A percentile compares a stretch with the other conserved stretches of the same genome.
Evolutionary conservation across 371 early-diverging fungal species (phyloP).

Genomic region (Syncephalastrum monosporum): DNA sequence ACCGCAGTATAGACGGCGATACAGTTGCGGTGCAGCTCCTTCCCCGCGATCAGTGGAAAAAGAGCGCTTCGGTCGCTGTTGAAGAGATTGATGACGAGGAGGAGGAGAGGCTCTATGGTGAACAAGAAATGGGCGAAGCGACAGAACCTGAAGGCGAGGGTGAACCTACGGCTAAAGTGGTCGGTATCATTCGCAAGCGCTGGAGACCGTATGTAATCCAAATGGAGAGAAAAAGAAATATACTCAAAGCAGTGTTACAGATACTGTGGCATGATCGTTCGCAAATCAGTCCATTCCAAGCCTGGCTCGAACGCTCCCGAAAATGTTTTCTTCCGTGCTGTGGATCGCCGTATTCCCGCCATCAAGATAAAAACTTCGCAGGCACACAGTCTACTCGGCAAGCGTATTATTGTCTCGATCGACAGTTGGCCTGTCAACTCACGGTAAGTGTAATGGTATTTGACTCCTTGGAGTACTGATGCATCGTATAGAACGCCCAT

Average conservation of each 20-base stretch:
- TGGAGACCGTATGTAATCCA: slow-evolving; percentile 77
- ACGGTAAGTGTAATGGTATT: slow-evolving; percentile 32
- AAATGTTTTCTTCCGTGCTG: slow-evolving; percentile 75
- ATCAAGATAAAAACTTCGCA: slow-evolving; percentile 92
- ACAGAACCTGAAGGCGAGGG: slow-evolving; percentile 18
- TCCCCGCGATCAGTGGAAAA: slow-evolving; percentile 84
- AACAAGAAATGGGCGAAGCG: slow-evolving; percentile 26
- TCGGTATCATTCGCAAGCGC: slow-evolving; percentile 91
- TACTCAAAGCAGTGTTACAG: slow-evolving; percentile 13
- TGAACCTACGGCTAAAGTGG: slow-evolving; percentile 84
- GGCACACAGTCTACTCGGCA: slow-evolving; percentile 67
- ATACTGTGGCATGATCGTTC: slow-evolving; percentile 90
- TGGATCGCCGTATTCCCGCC: slow-evolving; percentile 91
- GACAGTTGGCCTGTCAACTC: slow-evolving; percentile 88
- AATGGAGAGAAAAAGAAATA: not conserved
- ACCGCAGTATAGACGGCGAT: slow-evolving; percentile 86
- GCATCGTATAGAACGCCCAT: slow-evolving; percentile 50
- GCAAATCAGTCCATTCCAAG: slow-evolving; percentile 59
- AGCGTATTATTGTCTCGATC: slow-evolving; percentile 88
- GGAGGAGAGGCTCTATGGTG: slow-evolving; percentile 42
- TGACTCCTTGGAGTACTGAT: not conserved
- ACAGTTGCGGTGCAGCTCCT: slow-evolving; percentile 19
- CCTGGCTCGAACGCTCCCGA: slow-evolving; percentile 50
- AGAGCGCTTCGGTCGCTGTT: slow-evolving; percentile 66
- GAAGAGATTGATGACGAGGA: slow-evolving; percentile 65